A percentile compares a stretch with the other conserved stretches of the same genome.
Conservation (phyloP, 2,329 filamentous ascomycete species). For the Fusarium sp. region DNA sequence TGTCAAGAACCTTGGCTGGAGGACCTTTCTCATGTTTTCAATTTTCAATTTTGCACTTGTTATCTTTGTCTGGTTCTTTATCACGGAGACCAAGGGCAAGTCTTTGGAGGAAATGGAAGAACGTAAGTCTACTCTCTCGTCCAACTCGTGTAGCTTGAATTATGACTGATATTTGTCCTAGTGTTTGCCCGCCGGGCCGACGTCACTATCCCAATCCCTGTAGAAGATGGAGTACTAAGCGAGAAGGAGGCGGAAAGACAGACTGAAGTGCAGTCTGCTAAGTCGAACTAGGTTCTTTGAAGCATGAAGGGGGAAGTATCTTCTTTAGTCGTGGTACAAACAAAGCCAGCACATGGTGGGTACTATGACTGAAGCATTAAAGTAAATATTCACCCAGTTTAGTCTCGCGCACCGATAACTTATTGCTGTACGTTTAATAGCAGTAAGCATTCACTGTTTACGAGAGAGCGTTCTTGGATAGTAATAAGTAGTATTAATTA, state of each 20-base stretch:
- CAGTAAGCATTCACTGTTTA: not conserved
- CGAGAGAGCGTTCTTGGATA: not conserved
- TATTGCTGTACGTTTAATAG: too few relatives aligned
- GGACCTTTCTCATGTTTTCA: not conserved
- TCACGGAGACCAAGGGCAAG: not conserved
- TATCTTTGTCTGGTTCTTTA: not conserved
- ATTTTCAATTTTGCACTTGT: not conserved
- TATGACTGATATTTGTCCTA: not conserved
- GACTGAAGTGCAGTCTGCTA: not conserved
- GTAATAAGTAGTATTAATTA: not conserved
- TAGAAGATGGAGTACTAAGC: not conserved
- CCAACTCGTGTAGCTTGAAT: not conserved
- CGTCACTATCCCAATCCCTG: not conserved
- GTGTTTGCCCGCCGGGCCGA: not conserved
- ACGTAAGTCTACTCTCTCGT: not conserved
- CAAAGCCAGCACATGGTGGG: too few relatives aligned
- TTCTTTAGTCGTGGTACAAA: not conserved
- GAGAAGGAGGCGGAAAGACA: not conserved
- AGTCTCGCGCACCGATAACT: not conserved
- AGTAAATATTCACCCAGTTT: too few relatives aligned
- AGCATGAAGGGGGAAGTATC: fast-evolving
- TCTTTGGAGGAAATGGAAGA: not conserved
- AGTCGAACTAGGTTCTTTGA: not conserved
- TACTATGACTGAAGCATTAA: not conserved
- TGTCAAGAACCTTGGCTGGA: not conserved